phyloP scores from a whole-genome alignment of 2,329 filamentous ascomycete species.

The Xenoacremonium recifei region DNA sequence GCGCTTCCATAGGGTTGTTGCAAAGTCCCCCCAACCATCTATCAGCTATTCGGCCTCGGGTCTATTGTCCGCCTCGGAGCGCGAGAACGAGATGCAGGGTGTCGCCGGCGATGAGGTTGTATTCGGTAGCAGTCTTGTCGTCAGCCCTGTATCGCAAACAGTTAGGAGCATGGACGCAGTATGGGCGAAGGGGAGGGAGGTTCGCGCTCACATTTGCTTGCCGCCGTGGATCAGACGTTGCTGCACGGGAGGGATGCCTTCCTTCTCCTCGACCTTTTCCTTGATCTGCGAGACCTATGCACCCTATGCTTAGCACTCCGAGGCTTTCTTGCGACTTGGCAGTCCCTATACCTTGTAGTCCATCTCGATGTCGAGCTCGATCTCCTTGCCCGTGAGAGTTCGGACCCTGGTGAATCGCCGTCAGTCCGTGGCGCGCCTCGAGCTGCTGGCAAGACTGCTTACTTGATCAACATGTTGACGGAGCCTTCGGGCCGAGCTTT shows the following conservation, averaged over 20 bases:
- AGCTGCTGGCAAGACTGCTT: conserved; percentile 14
- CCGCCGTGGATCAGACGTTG: conserved; percentile 95
- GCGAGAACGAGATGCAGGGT: conserved; percentile 95
- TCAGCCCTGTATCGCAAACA: conserved; percentile 66
- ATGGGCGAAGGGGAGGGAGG: not conserved
- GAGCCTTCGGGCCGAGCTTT: too few species aligned
- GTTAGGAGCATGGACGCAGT: not conserved
- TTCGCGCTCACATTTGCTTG: conserved; percentile 83
- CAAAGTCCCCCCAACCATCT: conserved; percentile 7
- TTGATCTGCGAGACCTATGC: conserved; percentile 84
- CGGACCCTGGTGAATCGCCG: conserved; percentile 66
- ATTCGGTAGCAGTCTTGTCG: conserved; percentile 89
- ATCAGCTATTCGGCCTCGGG: too few species aligned
- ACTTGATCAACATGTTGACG: conserved; percentile 52
- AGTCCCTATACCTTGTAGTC: conserved; percentile 89
- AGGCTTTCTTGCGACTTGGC: too few species aligned
- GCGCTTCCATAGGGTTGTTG: too few species aligned
- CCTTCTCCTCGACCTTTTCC: conserved; percentile 98
- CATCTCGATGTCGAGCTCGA: conserved; percentile 94
- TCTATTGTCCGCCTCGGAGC: conserved; percentile 70
- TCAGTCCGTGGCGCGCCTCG: conserved; percentile 16
- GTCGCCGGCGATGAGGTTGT: conserved; percentile 85
- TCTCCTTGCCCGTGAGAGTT: conserved; percentile 97
- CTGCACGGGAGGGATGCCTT: conserved; percentile 95
- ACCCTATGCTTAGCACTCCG: not conserved